These are phyloP conservation scores for Calonectria hongkongensis DNA, from an alignment of 2,329 filamentous ascomycete species.

Conservation along the genomic window DNA sequence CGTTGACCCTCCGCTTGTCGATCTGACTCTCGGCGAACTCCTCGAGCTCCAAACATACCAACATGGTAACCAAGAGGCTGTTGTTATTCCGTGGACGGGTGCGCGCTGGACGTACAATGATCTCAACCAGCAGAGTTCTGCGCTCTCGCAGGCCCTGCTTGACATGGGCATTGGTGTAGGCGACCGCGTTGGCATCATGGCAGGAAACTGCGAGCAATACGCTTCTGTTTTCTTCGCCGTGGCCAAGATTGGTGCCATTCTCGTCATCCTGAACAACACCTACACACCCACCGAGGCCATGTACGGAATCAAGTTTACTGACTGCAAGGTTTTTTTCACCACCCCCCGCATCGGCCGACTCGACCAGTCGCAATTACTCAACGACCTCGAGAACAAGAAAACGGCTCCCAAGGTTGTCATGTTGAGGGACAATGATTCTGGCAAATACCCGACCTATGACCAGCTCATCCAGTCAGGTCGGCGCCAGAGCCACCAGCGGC, in stretches of 20 bases:
- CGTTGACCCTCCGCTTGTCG: slow-evolving; percentile 80
- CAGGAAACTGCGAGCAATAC: slow-evolving; percentile 89
- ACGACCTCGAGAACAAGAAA: slow-evolving; percentile 68
- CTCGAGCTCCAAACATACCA: slow-evolving; percentile 81
- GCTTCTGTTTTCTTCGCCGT: slow-evolving; percentile 84
- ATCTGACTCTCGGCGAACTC: slow-evolving; percentile 83
- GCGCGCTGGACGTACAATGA: slow-evolving; percentile 83
- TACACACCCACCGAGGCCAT: slow-evolving; percentile 84
- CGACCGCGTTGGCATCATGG: slow-evolving; percentile 85
- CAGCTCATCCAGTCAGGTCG: slow-evolving; percentile 73
- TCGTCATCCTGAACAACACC: slow-evolving; percentile 89
- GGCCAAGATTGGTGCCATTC: slow-evolving; percentile 78
- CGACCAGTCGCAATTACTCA: slow-evolving; percentile 77
- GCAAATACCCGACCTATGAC: slow-evolving; percentile 75
- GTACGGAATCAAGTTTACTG: slow-evolving; percentile 82
- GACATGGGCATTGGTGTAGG: slow-evolving; percentile 80
- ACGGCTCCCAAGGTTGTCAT: slow-evolving; percentile 74
- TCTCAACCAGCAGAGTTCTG: slow-evolving; percentile 76
- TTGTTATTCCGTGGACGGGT: slow-evolving; percentile 85
- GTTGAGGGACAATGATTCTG: slow-evolving; percentile 70
- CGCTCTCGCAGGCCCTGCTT: slow-evolving; percentile 79
- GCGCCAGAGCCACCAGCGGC: slow-evolving; percentile 67
- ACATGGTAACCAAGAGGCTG: slow-evolving; percentile 79
- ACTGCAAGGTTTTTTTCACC: slow-evolving; percentile 84
- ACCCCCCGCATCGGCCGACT: slow-evolving; percentile 80